Base-by-base conservation (phyloP, 164 flowering plant species). In the Vitis amurensis region DNA sequence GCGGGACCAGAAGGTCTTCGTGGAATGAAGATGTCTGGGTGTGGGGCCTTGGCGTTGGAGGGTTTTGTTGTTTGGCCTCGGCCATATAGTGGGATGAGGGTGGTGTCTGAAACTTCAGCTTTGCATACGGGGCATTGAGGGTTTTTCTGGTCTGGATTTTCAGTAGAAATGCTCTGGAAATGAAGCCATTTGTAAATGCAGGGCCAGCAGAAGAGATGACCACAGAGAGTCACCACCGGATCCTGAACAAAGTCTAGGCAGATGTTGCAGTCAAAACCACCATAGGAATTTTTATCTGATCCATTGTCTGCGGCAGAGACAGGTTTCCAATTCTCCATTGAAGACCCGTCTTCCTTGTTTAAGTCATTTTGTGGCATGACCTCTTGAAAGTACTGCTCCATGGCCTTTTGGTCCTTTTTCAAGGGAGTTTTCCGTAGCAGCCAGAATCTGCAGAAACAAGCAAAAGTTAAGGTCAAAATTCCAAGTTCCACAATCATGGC, bases 121-220 rank as follows among this genome's bases (percentile, higher is more conserved):
- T 88, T 88, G 80, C 92, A 88, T 7, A 88, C 89, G 7, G 92
- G 92, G 65, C 92, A 88, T 9, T 82, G 77, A 23, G 70, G 68
- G 12, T 76, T 27, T n/a, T 70, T 75, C 11, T 64, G 71, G 17
- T 71, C 74, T n/a, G 66, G 52, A 11, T 73, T 11, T 62, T 77
- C 81, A 1, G 71, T 0, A 4, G 79, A 69, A 49, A 30, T 10
- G 64, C 64, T 63, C 63, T 76, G 83, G 50, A 65, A 63, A 47
- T 76, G 71, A 61, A 87, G 80, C 92, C 92, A 88, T 62, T 73
- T 81, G 82, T 88, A 88, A 8, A 88, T 83, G 81, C 92, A 86
- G 5, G 88, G 90, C 92, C 92, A 88, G 71, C 92, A 88, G 62
- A 72, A 87, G 71, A 88, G 87, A 72, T 86, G 92, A 11, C 90